Base-by-base conservation (phyloP, 2,329 filamentous ascomycete genomes). In the Berkeleyomyces rouxiae region DNA sequence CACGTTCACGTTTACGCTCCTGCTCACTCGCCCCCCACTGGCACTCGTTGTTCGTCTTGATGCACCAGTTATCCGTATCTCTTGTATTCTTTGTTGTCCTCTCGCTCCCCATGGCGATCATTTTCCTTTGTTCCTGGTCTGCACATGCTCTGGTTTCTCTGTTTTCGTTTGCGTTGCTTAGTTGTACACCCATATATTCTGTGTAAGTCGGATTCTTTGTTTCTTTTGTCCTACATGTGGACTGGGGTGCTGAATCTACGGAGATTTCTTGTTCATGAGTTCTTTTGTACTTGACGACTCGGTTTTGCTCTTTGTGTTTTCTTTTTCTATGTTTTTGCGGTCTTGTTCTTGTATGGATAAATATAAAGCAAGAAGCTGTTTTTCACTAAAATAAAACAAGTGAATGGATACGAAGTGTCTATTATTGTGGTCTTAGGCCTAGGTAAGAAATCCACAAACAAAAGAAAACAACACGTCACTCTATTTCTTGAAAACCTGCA, bases 401-500 rank as follows among this genome's bases (percentile, higher is more conserved):
- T 13, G 16, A 61, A 61, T 13, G 31, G 10, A 10, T 6, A 58
- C 31, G 39, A 9, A 55, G 40, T n/a, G 33, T 53, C n/a, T 37
- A 55, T 55, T 37, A n/a, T 55, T 55, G 23, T 23, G 51, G 51
- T 55, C 39, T 23, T 36, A 55, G n/a, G 51, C 33, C 44, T 59
- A 59, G 44, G 31, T 59, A 46, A 57, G 46, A 23, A 63, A 10
- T 46, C 23, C 23, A 59, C 31, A 63, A 47, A 49, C 11, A 59
- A 33, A 61, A 63, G 16, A 59, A 51, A 59, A 42, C 43, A 59
- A 40, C 36, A 63, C 42, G 23, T 9, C 33, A 36, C 46, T 53
- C 42, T 64, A 64, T n/a, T 64, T 59, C 44, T 86, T 83, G 72
- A 99, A 92, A 70, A 96, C 85, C 70, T 84, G 83, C 66, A 97